Conservation (phyloP, 352 stramenopile genomes). For the Globisporangium yorkense region DNA sequence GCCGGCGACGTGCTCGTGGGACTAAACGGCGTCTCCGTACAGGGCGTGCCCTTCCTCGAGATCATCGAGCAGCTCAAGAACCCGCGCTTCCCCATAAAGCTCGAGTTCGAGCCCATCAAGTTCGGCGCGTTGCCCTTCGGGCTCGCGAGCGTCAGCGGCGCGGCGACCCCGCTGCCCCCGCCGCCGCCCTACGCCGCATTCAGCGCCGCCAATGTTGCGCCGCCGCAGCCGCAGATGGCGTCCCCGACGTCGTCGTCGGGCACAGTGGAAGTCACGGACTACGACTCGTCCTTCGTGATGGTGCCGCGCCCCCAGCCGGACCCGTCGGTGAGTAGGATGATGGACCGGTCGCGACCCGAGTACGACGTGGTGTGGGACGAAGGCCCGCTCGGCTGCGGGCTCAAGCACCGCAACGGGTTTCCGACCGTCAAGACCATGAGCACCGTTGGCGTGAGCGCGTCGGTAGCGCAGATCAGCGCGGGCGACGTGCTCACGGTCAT, state of each 20-base stretch:
- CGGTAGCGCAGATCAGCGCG: conserved; percentile 56
- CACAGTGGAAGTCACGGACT: conserved; percentile 17
- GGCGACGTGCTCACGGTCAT: conserved; percentile 70
- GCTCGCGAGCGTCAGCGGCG: neutral
- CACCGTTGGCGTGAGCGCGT: conserved; percentile 43
- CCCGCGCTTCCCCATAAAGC: conserved; percentile 52
- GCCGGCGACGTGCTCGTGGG: conserved; percentile 73
- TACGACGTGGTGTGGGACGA: conserved; percentile 78
- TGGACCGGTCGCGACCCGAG: conserved; percentile 30
- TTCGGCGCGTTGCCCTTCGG: conserved; percentile 17
- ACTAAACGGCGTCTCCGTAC: conserved; percentile 54
- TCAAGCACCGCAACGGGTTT: conserved; percentile 66
- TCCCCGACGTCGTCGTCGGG: conserved; percentile 28
- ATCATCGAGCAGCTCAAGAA: conserved; percentile 62
- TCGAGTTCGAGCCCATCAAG: conserved; percentile 65
- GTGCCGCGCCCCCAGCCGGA: neutral
- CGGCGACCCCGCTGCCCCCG: neutral
- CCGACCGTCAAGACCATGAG: conserved; percentile 69
- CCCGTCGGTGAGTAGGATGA: conserved; percentile 21
- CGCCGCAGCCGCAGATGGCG: neutral
- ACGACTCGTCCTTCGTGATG: conserved; percentile 13
- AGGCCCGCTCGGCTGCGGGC: conserved; percentile 60
- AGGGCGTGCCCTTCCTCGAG: conserved; percentile 42
- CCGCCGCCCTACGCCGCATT: conserved; percentile 5
- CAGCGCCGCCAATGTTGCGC: neutral